A percentile compares a stretch with the other conserved stretches of the same genome.
phyloP scores from a whole-genome alignment of 805 yeast species.

The Kodamaea neixiangensis region DNA sequence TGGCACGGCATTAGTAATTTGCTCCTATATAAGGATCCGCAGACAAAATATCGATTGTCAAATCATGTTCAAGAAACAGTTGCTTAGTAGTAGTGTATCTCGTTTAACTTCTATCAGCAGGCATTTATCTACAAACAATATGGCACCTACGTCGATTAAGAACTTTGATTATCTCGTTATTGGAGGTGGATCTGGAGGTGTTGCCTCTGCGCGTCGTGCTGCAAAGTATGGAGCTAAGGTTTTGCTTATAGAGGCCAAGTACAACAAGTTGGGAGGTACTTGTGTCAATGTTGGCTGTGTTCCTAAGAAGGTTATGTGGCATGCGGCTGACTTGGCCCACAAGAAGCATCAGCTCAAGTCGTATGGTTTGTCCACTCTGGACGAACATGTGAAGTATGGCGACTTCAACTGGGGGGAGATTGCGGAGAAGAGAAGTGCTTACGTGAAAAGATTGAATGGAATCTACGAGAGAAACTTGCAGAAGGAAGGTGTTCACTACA shows the following conservation, averaged over 20 bases:
- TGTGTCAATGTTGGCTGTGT: conserved; percentile 99
- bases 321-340: conserved; percentile 87
- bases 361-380: conserved; percentile 73
- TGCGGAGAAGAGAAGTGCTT: conserved; percentile 90
- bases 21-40: background rate
- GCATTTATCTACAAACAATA: conserved; percentile 9
- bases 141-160: conserved; percentile 21
- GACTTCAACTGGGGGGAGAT: conserved; percentile 80
- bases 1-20: background rate
- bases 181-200: conserved; percentile 99
- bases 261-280: conserved; percentile 82
- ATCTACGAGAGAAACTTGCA: conserved; percentile 85
- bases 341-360: conserved; percentile 72
- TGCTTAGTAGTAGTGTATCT: conserved; percentile 10
- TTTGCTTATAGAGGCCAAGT: conserved; percentile 74
- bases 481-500: conserved; percentile 85
- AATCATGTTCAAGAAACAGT: conserved; percentile 7
- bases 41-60: background rate
- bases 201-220: conserved; percentile 97
- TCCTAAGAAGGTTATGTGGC: conserved; percentile 99
- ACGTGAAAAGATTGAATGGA: conserved; percentile 83
- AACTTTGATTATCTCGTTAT: conserved; percentile 92
- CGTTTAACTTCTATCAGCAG: conserved; percentile 29
- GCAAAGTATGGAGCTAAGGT: conserved; percentile 92
- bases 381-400: conserved; percentile 47